A percentile compares a stretch with the other conserved stretches of the same genome.
phyloP scores from a whole-genome alignment of 352 stramenopile genomes.

The Globisporangium spinosum region DNA sequence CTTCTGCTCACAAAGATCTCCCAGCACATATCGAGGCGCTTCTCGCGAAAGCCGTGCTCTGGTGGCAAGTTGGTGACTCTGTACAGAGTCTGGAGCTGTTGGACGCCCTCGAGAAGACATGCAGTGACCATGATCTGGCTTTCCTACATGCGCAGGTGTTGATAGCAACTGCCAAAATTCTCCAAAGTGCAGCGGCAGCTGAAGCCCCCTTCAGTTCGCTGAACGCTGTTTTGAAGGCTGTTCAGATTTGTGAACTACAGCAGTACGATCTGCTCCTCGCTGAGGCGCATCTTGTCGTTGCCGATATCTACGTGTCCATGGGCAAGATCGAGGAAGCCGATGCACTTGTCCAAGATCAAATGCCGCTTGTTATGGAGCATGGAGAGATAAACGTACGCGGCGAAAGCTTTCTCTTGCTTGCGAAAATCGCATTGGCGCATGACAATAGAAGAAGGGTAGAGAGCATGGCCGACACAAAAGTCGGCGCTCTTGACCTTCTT shows the following conservation, averaged over 20 bases:
- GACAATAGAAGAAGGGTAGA: conserved; percentile 2
- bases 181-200: conserved; percentile 26
- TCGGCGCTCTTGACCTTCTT: conserved; percentile 23
- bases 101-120: conserved; percentile 37
- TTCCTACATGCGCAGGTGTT: conserved; percentile 52
- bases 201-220: conserved; percentile 55
- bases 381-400: conserved; percentile 49
- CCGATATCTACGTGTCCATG: conserved; percentile 61
- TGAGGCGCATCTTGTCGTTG: conserved; percentile 57
- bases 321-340: conserved; percentile 43
- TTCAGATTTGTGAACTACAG: conserved; percentile 46
- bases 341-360: conserved; percentile 50
- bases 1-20: conserved; percentile 41
- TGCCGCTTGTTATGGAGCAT: conserved; percentile 66
- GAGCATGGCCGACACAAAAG: neutral
- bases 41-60: conserved; percentile 30
- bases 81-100: conserved; percentile 37
- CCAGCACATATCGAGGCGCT: conserved; percentile 43
- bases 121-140: conserved; percentile 32
- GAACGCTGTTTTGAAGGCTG: conserved; percentile 32
- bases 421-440: conserved; percentile 44
- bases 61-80: conserved; percentile 32
- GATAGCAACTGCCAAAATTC: conserved; percentile 40
- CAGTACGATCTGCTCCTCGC: conserved; percentile 58
- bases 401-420: conserved; percentile 52